A percentile compares a stretch with the other conserved stretches of the same genome.
Conservation (phyloP, 495 filamentous ascomycete species). For the Xylaria longipes region DNA sequence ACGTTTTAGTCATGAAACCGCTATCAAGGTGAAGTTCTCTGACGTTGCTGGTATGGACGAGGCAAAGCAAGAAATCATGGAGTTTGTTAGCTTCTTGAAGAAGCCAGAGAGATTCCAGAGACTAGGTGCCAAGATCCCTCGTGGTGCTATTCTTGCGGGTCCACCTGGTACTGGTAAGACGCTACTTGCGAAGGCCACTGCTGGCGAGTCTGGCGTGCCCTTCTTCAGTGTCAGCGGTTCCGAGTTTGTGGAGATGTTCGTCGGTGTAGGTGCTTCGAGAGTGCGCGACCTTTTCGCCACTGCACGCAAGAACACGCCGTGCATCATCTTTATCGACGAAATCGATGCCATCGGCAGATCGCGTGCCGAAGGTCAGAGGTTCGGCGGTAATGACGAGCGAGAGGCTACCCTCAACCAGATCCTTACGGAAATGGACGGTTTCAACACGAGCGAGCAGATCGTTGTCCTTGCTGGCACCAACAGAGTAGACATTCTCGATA, state of each 20-base stretch:
- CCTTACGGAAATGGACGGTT: slow-evolving; percentile 98
- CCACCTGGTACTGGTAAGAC: slow-evolving; percentile 99
- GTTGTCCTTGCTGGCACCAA: slow-evolving; percentile 99
- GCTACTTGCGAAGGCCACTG: slow-evolving; percentile 93
- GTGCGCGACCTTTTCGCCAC: slow-evolving; percentile 95
- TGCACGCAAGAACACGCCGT: slow-evolving; percentile 93
- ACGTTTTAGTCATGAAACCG: slow-evolving; percentile 94
- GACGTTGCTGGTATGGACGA: slow-evolving; percentile 99
- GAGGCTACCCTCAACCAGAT: slow-evolving; percentile 98
- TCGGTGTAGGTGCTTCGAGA: slow-evolving; percentile 94
- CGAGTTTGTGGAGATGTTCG: slow-evolving; percentile 99
- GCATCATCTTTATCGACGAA: slow-evolving; percentile 99
- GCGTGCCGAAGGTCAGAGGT: slow-evolving; percentile 70
- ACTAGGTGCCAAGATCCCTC: slow-evolving; percentile 95
- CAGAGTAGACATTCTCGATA: slow-evolving; percentile 90
- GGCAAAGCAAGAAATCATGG: slow-evolving; percentile 98
- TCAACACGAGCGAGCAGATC: slow-evolving; percentile 96
- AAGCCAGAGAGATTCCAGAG: slow-evolving; percentile 87
- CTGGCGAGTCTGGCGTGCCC: slow-evolving; percentile 94
- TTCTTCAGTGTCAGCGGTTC: slow-evolving; percentile 99
- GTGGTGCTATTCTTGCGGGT: slow-evolving; percentile 93
- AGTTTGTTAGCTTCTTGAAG: slow-evolving; percentile 96
- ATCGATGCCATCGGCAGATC: slow-evolving; percentile 97
- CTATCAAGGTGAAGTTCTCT: slow-evolving; percentile 94
- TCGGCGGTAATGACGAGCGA: slow-evolving; percentile 94